phyloP scores from a whole-genome alignment of 2,329 filamentous ascomycete species.

The Verticillium zaregamsianum region DNA sequence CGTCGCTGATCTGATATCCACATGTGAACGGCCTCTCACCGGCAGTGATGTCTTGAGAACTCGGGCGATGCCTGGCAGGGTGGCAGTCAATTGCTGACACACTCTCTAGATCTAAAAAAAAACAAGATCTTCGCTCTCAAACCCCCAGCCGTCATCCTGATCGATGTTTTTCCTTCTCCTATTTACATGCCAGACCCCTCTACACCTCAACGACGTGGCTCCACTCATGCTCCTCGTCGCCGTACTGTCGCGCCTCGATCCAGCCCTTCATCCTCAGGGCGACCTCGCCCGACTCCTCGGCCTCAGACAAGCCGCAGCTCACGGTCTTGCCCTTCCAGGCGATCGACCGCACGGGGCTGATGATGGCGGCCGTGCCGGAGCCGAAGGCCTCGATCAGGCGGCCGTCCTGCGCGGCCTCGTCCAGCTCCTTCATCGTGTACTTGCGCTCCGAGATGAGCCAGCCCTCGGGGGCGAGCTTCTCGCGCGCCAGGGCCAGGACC shows the following conservation, averaged over 20 bases:
- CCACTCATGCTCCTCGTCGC: constrained; percentile 89
- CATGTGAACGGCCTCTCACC: background rate
- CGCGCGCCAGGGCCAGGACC: constrained; percentile 78
- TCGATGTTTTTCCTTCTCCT: background rate
- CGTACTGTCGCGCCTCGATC: constrained; percentile 95
- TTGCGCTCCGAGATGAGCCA: constrained; percentile 89
- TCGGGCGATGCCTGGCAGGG: background rate
- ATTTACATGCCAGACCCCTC: background rate
- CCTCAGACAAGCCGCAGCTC: constrained; percentile 74
- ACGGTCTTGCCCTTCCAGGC: constrained; percentile 81
- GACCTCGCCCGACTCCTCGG: constrained; percentile 83
- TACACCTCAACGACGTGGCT: constrained; percentile 51
- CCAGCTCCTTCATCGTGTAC: constrained; percentile 84
- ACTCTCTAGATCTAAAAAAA: background rate
- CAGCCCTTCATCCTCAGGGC: constrained; percentile 87
- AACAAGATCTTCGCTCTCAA: background rate
- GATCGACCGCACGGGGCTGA: constrained; percentile 85
- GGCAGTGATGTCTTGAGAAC: too few species aligned
- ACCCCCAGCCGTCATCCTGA: background rate
- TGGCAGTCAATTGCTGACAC: background rate
- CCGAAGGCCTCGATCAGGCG: constrained; percentile 91
- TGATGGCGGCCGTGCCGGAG: constrained; percentile 88
- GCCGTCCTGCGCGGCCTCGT: constrained; percentile 77
- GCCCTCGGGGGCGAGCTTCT: constrained; percentile 77
- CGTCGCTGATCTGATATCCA: background rate